Base-by-base conservation (phyloP, 1,284 basidiomycete species). In the Microbotryum silenes-acaulis region DNA sequence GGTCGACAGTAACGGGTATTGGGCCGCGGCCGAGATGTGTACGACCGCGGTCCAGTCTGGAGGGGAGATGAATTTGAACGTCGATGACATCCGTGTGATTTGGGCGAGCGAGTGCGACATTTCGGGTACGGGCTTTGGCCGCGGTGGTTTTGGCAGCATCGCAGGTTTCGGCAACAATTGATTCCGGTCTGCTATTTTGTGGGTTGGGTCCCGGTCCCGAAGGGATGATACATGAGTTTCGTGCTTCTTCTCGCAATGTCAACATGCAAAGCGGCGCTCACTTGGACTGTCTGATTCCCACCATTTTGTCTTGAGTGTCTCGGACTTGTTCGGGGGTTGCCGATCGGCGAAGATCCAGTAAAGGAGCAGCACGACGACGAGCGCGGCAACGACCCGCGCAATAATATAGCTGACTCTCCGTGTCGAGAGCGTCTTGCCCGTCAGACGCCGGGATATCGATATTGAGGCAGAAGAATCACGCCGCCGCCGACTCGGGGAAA, bases 281-380 rank as follows among this genome's bases (percentile, higher is more conserved):
- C 66, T 59, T 23, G 37, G n/a, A 25, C 55, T 45, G 1, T 67
- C 53, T 2, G 44, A n/a, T 37, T 66, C 62, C 67, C 67, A 68
- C 67, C 67, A 68, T 27, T 65, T 49, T 5, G 60, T 47, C 18
- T 16, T 27, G 20, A 68, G 51, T 16, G 53, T 60, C 51, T 52
- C 33, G 37, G 37, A 42, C 37, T 42, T 42, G 37, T 5, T 42
- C 16, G 18, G 37, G 12, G 37, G 37, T 42, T 42, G 37, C 37
- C 37, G 37, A 42, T 42, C 37, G 14, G 37, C 12, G 37, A 42
- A 42, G 37, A 42, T 42, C 37, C 37, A 42, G 37, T 42, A 42
- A 18, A 42, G 12, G 37, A 42, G 37, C 37, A 42, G 37, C 37
- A 42, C 37, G 16, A 42, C 16, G 37, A 42, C 37, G 37, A 42